phyloP scores from a whole-genome alignment of 441 rosid genomes.

The Metrosideros polymorpha region DNA sequence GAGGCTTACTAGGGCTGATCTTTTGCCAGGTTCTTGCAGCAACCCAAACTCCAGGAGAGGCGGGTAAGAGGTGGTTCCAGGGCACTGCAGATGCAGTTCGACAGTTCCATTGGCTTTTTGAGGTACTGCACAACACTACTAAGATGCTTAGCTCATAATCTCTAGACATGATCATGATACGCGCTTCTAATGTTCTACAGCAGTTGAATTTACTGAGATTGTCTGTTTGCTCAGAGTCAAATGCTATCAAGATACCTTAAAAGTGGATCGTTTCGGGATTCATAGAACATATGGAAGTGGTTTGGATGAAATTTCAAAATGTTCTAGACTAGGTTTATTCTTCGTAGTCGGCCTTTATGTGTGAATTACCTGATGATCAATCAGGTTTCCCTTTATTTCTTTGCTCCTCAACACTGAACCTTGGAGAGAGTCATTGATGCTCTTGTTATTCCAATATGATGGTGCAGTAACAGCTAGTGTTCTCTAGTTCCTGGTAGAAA shows the following conservation, averaged over 20 bases:
- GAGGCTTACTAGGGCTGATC: not conserved
- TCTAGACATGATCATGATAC: not conserved
- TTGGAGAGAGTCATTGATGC: not conserved
- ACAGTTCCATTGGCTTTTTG: constrained; percentile 96
- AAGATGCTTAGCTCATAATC: not conserved
- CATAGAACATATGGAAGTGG: not conserved
- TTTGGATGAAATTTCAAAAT: not conserved
- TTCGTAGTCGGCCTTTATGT: not conserved
- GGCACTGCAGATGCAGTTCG: constrained; percentile 96
- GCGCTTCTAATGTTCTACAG: not conserved
- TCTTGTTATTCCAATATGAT: not conserved
- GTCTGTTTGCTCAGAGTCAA: not conserved
- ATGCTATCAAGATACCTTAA: not conserved
- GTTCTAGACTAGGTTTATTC: not conserved
- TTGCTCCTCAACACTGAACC: not conserved
- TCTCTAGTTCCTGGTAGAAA: not conserved
- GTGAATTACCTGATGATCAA: not conserved
- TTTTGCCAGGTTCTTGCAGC: constrained; percentile 74
- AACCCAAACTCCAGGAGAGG: constrained; percentile 94
- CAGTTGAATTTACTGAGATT: not conserved
- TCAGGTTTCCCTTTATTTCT: not conserved
- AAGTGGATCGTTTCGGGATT: not conserved
- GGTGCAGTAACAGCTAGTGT: not conserved
- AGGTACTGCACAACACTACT: constrained; percentile 30
- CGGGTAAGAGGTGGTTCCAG: constrained; percentile 84